phyloP scores from a whole-genome alignment of 2,329 filamentous ascomycete genomes.

The Blastomyces percursus region DNA sequence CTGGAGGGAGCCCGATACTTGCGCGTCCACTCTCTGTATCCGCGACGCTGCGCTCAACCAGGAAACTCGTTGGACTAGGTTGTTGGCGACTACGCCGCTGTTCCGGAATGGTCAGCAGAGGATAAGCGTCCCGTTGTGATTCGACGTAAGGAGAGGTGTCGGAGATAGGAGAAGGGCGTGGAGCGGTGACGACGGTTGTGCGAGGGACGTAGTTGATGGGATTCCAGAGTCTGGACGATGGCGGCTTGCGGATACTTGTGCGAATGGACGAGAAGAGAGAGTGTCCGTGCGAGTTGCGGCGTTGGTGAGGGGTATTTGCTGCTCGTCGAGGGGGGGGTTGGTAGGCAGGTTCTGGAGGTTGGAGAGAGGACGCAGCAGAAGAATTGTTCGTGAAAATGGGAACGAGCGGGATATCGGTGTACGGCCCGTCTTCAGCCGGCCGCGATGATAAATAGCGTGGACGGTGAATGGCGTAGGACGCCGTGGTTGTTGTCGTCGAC shows the following conservation, averaged over 20 bases:
- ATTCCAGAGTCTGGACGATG: slow-evolving; percentile 48
- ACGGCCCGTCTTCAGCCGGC: slow-evolving; percentile 27
- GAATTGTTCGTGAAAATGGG: slow-evolving; percentile 13
- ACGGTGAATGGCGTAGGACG: slow-evolving; percentile 17
- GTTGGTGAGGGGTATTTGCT: slow-evolving; percentile 8
- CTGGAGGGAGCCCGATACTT: slow-evolving; percentile 42
- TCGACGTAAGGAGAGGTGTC: slow-evolving; percentile 24
- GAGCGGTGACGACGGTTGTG: slow-evolving; percentile 38
- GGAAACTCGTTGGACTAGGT: slow-evolving; percentile 35
- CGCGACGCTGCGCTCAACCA: slow-evolving; percentile 38
- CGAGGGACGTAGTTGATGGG: slow-evolving; percentile 51
- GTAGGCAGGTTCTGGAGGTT: slow-evolving; percentile 13
- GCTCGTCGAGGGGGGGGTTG: slow-evolving; percentile 12
- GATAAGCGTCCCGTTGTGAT: slow-evolving; percentile 37
- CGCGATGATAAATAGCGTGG: slow-evolving; percentile 27
- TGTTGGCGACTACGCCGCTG: slow-evolving; percentile 44
- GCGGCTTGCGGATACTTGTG: slow-evolving; percentile 23
- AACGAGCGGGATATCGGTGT: slow-evolving; percentile 16
- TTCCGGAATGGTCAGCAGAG: slow-evolving; percentile 48
- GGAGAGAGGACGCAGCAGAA: slow-evolving; percentile 11
- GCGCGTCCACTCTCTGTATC: slow-evolving; percentile 40
- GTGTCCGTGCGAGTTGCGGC: slow-evolving; percentile 8
- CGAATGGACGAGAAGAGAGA: slow-evolving; percentile 13
- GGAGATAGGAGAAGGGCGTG: slow-evolving; percentile 22
- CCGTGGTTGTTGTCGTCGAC: slow-evolving; percentile 19